Percentiles rank a stretch among this genome's conserved stretches.
Conservation (phyloP, 768 basidiomycete genomes). For the Boletus coccyginus region DNA sequence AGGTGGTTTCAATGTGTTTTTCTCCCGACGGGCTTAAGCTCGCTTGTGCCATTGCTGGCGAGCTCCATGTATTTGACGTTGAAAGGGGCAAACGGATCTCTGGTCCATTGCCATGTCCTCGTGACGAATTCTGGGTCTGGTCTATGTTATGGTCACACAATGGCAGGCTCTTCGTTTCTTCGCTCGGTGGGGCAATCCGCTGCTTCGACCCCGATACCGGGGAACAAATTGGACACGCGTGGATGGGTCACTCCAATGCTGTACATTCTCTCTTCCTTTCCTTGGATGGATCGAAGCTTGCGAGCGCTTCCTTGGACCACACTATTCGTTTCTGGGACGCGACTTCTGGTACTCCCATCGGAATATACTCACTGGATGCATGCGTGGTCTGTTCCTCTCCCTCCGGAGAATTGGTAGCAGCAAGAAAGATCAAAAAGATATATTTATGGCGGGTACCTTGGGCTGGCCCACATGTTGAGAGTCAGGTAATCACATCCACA, state of each 20-base stretch:
- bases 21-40: too few relatives aligned
- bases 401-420: slow-evolving; percentile 1
- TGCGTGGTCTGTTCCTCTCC: not conserved
- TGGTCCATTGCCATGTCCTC: too few relatives aligned
- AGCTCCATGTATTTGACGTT: too few relatives aligned
- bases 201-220: slow-evolving; percentile 6
- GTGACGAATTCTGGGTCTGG: too few relatives aligned
- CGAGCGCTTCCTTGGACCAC: not conserved
- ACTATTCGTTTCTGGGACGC: slow-evolving; percentile 12
- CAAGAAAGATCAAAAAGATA: not conserved
- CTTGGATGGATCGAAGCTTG: slow-evolving; percentile 4
- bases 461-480: too few relatives aligned
- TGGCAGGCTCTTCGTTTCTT: slow-evolving; percentile 5
- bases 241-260: slow-evolving; percentile 11
- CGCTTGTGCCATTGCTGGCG: too few relatives aligned
- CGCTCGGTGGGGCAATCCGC: not conserved
- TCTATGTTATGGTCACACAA: slow-evolving; percentile 8
- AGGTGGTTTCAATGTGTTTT: too few relatives aligned
- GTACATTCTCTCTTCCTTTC: not conserved
- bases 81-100: too few relatives aligned
- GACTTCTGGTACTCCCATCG: not conserved
- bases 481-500: too few relatives aligned
- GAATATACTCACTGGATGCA: not conserved
- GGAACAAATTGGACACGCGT: not conserved
- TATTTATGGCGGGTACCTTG: slow-evolving; percentile 3